phyloP scores from a whole-genome alignment of 139 green algal genomes.

The Chlorella vulgaris region DNA sequence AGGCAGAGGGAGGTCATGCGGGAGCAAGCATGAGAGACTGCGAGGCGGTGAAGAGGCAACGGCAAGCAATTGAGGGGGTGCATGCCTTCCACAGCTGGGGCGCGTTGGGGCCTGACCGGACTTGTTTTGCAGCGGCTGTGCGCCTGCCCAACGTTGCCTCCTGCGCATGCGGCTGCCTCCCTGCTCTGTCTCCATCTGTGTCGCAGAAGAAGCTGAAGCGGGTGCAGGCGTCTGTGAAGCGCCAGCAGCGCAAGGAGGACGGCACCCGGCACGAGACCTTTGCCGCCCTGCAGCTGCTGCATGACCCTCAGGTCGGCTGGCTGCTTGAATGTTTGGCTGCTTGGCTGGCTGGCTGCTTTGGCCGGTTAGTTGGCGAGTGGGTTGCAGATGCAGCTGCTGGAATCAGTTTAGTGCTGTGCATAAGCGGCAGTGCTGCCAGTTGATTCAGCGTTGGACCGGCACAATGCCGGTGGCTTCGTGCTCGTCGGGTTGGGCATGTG shows the following conservation, averaged over 20 bases:
- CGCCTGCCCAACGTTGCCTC: background rate
- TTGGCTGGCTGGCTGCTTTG: no score
- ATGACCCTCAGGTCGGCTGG: constrained; percentile 86
- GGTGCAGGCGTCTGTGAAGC: constrained; percentile 80
- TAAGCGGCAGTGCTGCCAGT: background rate
- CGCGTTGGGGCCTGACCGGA: no score
- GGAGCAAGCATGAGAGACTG: background rate
- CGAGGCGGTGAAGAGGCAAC: background rate
- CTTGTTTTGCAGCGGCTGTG: no score
- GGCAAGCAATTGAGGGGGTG: no score
- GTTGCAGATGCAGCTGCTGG: background rate
- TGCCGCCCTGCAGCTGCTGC: constrained; percentile 94
- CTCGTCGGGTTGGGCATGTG: no score
- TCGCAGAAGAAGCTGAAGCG: constrained; percentile 88
- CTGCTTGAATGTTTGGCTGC: no score
- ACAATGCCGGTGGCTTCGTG: no score
- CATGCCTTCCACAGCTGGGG: no score
- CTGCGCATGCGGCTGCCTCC: background rate
- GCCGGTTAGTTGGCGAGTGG: background rate
- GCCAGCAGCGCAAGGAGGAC: constrained; percentile 53
- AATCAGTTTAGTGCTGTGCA: background rate
- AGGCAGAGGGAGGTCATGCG: background rate
- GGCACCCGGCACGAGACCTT: constrained; percentile 69
- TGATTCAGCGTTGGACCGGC: no score
- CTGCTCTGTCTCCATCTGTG: background rate